phyloP scores from a whole-genome alignment of 805 yeast genomes.

The Pichia nakasei region DNA sequence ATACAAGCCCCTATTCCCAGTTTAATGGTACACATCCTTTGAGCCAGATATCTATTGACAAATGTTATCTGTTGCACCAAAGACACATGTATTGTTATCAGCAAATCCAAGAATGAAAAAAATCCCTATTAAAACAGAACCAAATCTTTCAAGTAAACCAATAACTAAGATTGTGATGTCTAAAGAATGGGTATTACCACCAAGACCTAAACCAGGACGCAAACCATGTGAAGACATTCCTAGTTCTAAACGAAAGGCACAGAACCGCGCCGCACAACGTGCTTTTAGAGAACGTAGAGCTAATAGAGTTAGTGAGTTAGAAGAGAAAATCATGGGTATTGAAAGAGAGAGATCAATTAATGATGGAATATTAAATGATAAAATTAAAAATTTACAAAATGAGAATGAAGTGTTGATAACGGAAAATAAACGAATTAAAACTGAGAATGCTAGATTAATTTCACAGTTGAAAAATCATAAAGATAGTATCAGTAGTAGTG shows the following conservation, averaged over 20 bases:
- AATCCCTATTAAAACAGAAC: not conserved
- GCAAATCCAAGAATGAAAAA: not conserved
- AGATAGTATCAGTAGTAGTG: not conserved
- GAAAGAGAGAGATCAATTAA: conserved; percentile 57
- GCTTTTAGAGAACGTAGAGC: conserved; percentile 87
- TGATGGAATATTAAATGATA: conserved; percentile 46
- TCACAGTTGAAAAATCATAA: not conserved
- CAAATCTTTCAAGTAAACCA: not conserved
- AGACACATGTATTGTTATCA: not conserved
- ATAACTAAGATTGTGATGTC: conserved; percentile 48
- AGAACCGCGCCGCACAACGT: conserved; percentile 88
- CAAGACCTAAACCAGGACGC: conserved; percentile 52
- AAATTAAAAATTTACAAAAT: conserved; percentile 38
- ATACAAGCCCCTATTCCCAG: not conserved
- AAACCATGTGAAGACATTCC: conserved; percentile 56
- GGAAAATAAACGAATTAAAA: conserved; percentile 23
- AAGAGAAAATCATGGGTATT: conserved; percentile 53
- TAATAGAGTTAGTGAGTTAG: conserved; percentile 69
- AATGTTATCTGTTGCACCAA: conserved; percentile 9
- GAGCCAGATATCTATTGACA: not conserved
- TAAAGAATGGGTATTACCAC: conserved; percentile 52
- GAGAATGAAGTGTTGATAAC: conserved; percentile 35
- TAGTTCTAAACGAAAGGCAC: conserved; percentile 80
- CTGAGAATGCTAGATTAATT: conserved; percentile 24
- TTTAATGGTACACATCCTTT: too few relatives aligned